A percentile compares a stretch with the other conserved stretches of the same genome.
These are phyloP conservation scores for Mortierella sp. DNA, from an alignment of 371 early-diverging fungal species.

Conservation along the genomic window DNA sequence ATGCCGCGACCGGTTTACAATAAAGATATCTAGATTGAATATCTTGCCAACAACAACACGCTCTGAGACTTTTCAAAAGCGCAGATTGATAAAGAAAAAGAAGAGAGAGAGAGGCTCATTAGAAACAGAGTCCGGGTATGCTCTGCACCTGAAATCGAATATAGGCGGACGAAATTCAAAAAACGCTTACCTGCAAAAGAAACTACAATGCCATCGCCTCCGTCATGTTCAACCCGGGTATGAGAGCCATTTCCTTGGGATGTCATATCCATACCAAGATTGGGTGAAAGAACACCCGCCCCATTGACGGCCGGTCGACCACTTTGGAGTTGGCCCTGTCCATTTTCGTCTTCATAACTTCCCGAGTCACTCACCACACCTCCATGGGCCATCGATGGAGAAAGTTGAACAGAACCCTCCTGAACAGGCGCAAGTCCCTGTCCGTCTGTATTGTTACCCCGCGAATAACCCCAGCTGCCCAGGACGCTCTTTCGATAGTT, in stretches of 20 bases:
- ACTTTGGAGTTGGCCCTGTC: not conserved
- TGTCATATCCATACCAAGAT: constrained; percentile 30
- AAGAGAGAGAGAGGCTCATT: not conserved
- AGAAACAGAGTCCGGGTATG: too few relatives aligned
- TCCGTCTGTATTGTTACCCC: constrained; percentile 6
- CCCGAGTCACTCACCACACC: constrained; percentile 22
- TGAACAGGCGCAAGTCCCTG: constrained; percentile 48
- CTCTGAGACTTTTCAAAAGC: constrained; percentile 47
- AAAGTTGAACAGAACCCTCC: constrained; percentile 18
- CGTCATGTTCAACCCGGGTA: constrained; percentile 32
- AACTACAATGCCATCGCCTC: constrained; percentile 69
- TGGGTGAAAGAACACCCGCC: constrained; percentile 23
- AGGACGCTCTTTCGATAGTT: constrained; percentile 26
- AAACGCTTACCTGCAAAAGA: constrained; percentile 67
- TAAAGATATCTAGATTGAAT: constrained; percentile 77
- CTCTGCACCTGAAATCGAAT: too few relatives aligned
- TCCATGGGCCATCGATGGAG: constrained; percentile 24
- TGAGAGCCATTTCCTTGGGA: constrained; percentile 30
- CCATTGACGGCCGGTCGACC: constrained; percentile 31
- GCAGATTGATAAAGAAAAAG: not conserved
- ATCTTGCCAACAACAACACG: constrained; percentile 68
- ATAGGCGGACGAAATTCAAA: not conserved
- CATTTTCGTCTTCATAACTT: constrained; percentile 40
- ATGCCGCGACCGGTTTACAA: constrained; percentile 78
- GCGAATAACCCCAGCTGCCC: constrained; percentile 37